phyloP scores from a whole-genome alignment of 345 rosid species.

The Arabidopsis arenosa region DNA sequence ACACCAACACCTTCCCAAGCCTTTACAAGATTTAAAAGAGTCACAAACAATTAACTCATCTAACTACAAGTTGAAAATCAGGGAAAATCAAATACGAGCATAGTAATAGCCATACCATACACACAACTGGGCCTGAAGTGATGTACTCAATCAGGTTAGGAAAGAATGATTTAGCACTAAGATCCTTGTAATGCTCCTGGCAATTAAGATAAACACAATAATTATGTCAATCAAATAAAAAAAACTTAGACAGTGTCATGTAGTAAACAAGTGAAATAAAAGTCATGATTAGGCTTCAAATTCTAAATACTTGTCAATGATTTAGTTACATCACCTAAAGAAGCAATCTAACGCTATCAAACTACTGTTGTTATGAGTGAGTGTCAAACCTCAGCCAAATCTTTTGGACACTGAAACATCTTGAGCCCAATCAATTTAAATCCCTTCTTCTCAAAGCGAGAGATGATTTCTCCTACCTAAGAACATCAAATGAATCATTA shows the following conservation, averaged over 20 bases:
- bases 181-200: slow-evolving; percentile 97
- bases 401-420: slow-evolving; percentile 83
- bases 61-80: neutral
- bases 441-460: slow-evolving; percentile 96
- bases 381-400: slow-evolving; percentile 83
- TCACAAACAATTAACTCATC: slow-evolving; percentile 6
- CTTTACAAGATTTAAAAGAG: slow-evolving; percentile 46
- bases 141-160: slow-evolving; percentile 80
- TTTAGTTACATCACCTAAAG: neutral
- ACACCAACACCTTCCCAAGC: slow-evolving; percentile 98
- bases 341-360: neutral
- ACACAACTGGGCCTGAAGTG: slow-evolving; percentile 94
- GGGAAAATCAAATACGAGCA: neutral
- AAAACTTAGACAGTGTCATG: neutral
- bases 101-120: slow-evolving; percentile 66
- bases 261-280: neutral
- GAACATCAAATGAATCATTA: slow-evolving; percentile 21
- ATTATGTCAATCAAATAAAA: neutral
- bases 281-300: neutral
- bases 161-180: slow-evolving; percentile 80
- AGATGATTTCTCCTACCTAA: slow-evolving; percentile 95
- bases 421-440: slow-evolving; percentile 82
- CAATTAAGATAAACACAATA: slow-evolving; percentile 16
- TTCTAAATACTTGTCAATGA: neutral
- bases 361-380: neutral